These are phyloP conservation scores for Neobulgaria alba DNA, from an alignment of 2,329 filamentous ascomycete species.

Conservation along the genomic window DNA sequence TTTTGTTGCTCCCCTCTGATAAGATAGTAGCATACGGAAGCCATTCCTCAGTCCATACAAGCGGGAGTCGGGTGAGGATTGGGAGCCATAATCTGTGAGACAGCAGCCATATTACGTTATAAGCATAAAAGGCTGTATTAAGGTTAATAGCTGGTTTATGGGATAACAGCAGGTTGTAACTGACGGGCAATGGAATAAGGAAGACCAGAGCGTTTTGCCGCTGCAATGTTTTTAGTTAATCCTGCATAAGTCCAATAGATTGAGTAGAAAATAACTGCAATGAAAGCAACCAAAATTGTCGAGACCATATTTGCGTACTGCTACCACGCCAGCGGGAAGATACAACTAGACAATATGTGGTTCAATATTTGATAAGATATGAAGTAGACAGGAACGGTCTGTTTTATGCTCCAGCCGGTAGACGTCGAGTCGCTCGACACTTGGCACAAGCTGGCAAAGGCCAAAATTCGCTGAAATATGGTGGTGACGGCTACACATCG, in stretches of 20 bases:
- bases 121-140: conserved; percentile 38
- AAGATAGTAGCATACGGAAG: conserved; percentile 42
- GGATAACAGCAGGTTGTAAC: conserved; percentile 22
- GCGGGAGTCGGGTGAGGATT: conserved; percentile 46
- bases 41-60: conserved; percentile 47
- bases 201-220: conserved; percentile 42
- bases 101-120: conserved; percentile 47
- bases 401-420: too few relatives aligned
- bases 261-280: conserved; percentile 16
- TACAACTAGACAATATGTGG: too few relatives aligned
- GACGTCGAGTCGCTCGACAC: too few relatives aligned
- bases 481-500: too few relatives aligned
- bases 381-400: too few relatives aligned
- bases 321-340: too few relatives aligned
- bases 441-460: too few relatives aligned
- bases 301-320: too few relatives aligned
- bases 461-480: too few relatives aligned
- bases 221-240: conserved; percentile 38
- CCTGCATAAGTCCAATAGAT: conserved; percentile 22
- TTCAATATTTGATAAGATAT: too few relatives aligned
- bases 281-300: conserved; percentile 13
- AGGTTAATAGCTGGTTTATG: conserved; percentile 1
- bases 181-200: conserved; percentile 46
- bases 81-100: conserved; percentile 46
- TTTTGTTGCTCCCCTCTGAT: too few relatives aligned